These are phyloP conservation scores for Colletotrichum horii DNA, from an alignment of 2,329 filamentous ascomycete species.

Conservation along the genomic window DNA sequence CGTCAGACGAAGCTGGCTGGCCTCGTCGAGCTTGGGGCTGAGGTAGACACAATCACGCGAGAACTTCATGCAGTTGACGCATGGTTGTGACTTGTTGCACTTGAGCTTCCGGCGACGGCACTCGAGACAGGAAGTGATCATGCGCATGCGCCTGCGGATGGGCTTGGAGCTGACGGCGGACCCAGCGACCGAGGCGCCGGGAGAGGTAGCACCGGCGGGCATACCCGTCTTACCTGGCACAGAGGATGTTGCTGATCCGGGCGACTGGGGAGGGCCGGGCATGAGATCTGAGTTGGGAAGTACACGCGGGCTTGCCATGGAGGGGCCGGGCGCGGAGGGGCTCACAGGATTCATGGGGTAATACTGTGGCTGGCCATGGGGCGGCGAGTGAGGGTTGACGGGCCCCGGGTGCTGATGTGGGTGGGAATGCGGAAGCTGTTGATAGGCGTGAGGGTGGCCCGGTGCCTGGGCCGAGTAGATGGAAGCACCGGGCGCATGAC, in stretches of 20 bases:
- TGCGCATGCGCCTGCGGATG: constrained; percentile 65
- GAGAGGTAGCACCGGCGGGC: background rate
- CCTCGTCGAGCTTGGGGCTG: constrained; percentile 70
- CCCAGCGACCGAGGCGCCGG: background rate
- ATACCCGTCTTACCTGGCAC: background rate
- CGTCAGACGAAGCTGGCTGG: constrained; percentile 71
- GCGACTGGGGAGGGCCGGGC: constrained; percentile 7
- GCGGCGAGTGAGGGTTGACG: background rate
- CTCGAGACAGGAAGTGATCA: constrained; percentile 73
- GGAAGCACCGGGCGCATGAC: constrained; percentile 15
- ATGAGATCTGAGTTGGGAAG: constrained; percentile 16
- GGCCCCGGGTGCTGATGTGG: constrained; percentile 5
- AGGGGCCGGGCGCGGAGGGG: background rate
- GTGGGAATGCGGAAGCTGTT: background rate
- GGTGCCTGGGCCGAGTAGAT: constrained; percentile 9
- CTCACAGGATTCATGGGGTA: constrained; percentile 17
- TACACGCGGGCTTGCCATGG: constrained; percentile 15
- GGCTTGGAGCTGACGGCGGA: constrained; percentile 35
- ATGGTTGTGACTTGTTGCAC: constrained; percentile 77
- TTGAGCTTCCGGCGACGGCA: constrained; percentile 79
- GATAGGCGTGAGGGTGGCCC: constrained; percentile 4
- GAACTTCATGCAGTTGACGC: constrained; percentile 67
- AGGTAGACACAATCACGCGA: constrained; percentile 66
- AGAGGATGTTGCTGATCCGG: constrained; percentile 8
- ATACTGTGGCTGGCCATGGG: constrained; percentile 19